Evolutionary conservation across 129 eudicot genomes (phyloP).

Genomic region (Saposhnikovia divaricata): DNA sequence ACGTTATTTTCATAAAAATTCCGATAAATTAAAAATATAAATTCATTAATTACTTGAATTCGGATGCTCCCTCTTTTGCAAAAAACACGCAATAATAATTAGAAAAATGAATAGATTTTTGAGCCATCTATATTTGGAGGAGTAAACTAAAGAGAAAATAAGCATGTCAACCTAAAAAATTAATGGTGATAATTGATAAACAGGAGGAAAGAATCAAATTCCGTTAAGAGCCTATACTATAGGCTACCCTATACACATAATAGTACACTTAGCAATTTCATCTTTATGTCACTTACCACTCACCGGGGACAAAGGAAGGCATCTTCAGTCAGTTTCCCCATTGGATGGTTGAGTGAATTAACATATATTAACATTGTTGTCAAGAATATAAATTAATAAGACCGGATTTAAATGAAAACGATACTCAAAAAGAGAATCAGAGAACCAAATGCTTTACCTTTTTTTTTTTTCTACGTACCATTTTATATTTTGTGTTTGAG

Average conservation of each 20-base stretch:
- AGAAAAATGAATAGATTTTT: neutral
- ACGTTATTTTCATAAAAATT: too few species aligned
- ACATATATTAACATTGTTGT: neutral
- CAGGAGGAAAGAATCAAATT: neutral
- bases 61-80: neutral
- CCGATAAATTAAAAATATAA: too few species aligned
- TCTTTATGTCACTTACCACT: constrained; percentile 13
- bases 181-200: neutral
- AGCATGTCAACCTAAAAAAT: neutral
- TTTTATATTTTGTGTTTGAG: too few species aligned
- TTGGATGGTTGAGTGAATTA: constrained; percentile 7
- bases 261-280: constrained; percentile 1
- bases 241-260: constrained; percentile 3
- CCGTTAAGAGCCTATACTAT: neutral
- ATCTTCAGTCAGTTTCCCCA: constrained; percentile 10
- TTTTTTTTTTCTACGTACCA: too few species aligned
- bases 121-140: neutral
- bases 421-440: neutral
- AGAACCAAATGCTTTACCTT: too few species aligned
- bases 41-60: too few species aligned
- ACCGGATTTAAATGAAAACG: neutral
- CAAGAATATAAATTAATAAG: neutral
- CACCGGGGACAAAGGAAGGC: neutral
- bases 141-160: neutral
- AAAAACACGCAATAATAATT: neutral